Evolutionary conservation across 345 rosid species (phyloP).

Genomic region (Aegle marmelos): DNA sequence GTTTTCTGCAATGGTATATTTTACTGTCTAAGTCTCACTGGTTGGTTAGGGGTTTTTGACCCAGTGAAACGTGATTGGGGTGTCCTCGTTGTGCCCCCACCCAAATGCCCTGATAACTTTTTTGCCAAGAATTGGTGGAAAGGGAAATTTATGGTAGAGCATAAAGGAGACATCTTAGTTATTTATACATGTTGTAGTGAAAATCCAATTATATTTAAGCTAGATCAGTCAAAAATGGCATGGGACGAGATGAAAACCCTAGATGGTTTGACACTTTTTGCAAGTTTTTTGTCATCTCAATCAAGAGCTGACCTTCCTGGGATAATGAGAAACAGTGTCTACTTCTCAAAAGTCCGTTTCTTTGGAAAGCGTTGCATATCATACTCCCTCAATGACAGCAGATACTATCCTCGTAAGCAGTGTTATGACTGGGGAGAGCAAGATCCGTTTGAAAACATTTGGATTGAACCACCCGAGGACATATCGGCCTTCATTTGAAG

Average conservation of each 20-base stretch:
- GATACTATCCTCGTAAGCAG: slow-evolving; percentile 66
- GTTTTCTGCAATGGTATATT: slow-evolving; percentile 51
- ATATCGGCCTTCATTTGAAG: slow-evolving; percentile 32
- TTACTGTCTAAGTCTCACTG: slow-evolving; percentile 57
- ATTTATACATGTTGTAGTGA: slow-evolving; percentile 48
- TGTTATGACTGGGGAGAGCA: slow-evolving; percentile 63
- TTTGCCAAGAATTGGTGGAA: slow-evolving; percentile 57
- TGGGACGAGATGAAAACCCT: slow-evolving; percentile 63
- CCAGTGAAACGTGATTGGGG: slow-evolving; percentile 40
- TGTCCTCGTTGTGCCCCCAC: slow-evolving; percentile 61
- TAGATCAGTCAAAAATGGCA: slow-evolving; percentile 38
- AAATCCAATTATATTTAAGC: slow-evolving; percentile 53
- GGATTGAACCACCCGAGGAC: slow-evolving; percentile 62
- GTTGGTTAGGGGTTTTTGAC: slow-evolving; percentile 58
- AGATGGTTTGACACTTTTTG: slow-evolving; percentile 58
- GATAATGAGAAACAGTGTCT: slow-evolving; percentile 53
- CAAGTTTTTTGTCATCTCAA: slow-evolving; percentile 57
- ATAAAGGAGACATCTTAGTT: slow-evolving; percentile 52
- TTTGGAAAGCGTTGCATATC: slow-evolving; percentile 68
- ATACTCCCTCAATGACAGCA: slow-evolving; percentile 40
- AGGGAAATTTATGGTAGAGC: slow-evolving; percentile 55
- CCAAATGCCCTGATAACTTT: slow-evolving; percentile 49
- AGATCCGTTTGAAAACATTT: slow-evolving; percentile 52
- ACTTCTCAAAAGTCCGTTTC: slow-evolving; percentile 68
- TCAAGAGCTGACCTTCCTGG: slow-evolving; percentile 49